A percentile compares a stretch with the other conserved stretches of the same genome.
Evolutionary conservation across 1,284 basidiomycete species (phyloP).

Genomic region (Anthracocystis walkeri): DNA sequence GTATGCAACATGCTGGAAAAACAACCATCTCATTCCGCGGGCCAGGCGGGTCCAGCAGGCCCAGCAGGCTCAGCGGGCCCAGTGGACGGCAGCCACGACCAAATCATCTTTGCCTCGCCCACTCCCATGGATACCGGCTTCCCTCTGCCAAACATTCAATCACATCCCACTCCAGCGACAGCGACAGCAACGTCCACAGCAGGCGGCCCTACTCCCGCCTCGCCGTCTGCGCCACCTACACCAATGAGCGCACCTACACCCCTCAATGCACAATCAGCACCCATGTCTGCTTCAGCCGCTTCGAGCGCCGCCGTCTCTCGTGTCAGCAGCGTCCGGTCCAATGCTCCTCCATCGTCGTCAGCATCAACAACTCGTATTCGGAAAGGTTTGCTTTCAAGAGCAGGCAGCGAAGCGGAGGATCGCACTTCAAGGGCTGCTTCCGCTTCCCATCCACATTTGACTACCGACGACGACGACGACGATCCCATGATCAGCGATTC

Average conservation of each 20-base stretch:
- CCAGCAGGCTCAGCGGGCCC: not conserved
- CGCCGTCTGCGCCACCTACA: constrained; percentile 19
- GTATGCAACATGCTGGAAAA: constrained; percentile 18
- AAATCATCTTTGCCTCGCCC: constrained; percentile 30
- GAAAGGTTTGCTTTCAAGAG: constrained; percentile 45
- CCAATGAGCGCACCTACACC: constrained; percentile 44
- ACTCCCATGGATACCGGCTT: constrained; percentile 24
- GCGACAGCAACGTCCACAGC: not conserved
- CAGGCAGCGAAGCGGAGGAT: constrained; percentile 52
- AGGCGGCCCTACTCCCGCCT: constrained; percentile 20
- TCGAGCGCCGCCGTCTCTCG: constrained; percentile 45
- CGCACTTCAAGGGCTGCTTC: constrained; percentile 21
- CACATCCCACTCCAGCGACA: not conserved
- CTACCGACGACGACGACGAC: constrained; percentile 56
- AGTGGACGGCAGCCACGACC: not conserved
- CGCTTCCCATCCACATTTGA: constrained; percentile 23
- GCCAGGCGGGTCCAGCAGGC: not conserved
- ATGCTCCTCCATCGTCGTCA: constrained; percentile 39
- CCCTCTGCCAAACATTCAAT: not conserved
- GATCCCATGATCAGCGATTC: constrained; percentile 51
- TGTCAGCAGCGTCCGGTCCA: constrained; percentile 40
- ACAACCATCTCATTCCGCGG: constrained; percentile 3
- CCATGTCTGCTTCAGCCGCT: constrained; percentile 16
- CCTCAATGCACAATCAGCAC: constrained; percentile 16
- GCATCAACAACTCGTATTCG: constrained; percentile 44